Evolutionary conservation across 257 asterid species (phyloP).

Genomic region (Thymus quinquecostatus): DNA sequence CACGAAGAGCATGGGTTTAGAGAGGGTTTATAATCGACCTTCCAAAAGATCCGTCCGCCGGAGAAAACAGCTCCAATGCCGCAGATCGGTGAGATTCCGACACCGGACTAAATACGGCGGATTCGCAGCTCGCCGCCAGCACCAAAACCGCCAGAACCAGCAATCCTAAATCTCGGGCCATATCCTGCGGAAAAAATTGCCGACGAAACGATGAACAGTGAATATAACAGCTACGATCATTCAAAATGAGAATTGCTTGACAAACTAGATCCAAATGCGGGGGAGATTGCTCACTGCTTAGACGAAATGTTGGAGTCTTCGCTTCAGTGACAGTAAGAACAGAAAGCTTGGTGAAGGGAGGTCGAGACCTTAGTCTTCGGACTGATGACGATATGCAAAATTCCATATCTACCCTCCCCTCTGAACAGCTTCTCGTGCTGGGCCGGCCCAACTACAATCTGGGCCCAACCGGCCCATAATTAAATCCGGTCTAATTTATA

Average conservation of each 20-base stretch:
- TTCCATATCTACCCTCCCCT: conserved; percentile 36
- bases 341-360: conserved; percentile 8
- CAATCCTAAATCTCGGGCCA: conserved; percentile 56
- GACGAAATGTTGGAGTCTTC: conserved; percentile 32
- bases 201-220: neutral
- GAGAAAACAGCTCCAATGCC: conserved; percentile 64
- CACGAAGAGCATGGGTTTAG: conserved; percentile 37
- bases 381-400: conserved; percentile 25
- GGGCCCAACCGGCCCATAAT: too few species aligned
- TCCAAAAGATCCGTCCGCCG: conserved; percentile 62
- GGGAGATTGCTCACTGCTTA: conserved; percentile 27
- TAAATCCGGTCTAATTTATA: too few species aligned
- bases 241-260: neutral
- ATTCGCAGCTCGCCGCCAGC: conserved; percentile 57
- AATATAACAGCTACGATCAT: neutral
- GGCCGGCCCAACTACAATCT: conserved; percentile 21
- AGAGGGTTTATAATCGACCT: conserved; percentile 62
- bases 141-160: conserved; percentile 53
- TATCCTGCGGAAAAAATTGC: conserved; percentile 37
- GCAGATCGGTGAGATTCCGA: conserved; percentile 92
- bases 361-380: conserved; percentile 26
- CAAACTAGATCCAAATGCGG: neutral
- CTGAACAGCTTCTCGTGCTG: neutral
- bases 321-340: conserved; percentile 30
- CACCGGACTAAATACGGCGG: conserved; percentile 69